Percentiles rank a stretch among this genome's conserved stretches.
Evolutionary conservation across 768 basidiomycete genomes (phyloP).

Genomic region (Russula olivacea): DNA sequence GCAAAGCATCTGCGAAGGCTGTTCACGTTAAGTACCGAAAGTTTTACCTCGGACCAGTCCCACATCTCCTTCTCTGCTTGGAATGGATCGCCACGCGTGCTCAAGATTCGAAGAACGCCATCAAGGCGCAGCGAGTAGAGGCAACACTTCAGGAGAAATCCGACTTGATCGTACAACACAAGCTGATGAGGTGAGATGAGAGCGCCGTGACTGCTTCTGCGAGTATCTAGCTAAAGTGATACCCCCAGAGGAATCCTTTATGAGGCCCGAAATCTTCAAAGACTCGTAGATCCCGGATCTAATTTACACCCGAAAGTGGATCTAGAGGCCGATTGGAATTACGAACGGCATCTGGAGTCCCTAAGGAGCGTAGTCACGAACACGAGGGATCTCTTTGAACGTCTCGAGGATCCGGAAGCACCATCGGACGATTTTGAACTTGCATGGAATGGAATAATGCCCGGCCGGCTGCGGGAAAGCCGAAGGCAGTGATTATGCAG

Average conservation of each 20-base stretch:
- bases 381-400: constrained; percentile 1
- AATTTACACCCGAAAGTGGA: background rate
- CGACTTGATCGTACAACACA: background rate
- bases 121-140: constrained; percentile 1
- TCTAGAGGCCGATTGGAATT: background rate
- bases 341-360: background rate
- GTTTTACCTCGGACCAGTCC: constrained; percentile 14
- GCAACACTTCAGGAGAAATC: constrained; percentile 10
- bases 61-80: constrained; percentile 18
- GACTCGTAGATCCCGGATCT: background rate
- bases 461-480: background rate
- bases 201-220: background rate
- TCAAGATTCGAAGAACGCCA: background rate
- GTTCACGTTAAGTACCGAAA: constrained; percentile 11
- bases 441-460: constrained; percentile 19
- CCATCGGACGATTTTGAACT: constrained; percentile 6
- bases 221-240: background rate
- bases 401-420: background rate
- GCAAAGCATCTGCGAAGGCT: constrained; percentile 3
- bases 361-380: constrained; percentile 6
- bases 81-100: constrained; percentile 8
- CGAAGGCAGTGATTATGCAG: background rate
- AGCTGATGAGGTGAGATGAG: background rate
- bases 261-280: background rate
- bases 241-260: background rate